Evolutionary conservation across 2,329 filamentous ascomycete species (phyloP).

Genomic region (Teratosphaeria nubilosa): DNA sequence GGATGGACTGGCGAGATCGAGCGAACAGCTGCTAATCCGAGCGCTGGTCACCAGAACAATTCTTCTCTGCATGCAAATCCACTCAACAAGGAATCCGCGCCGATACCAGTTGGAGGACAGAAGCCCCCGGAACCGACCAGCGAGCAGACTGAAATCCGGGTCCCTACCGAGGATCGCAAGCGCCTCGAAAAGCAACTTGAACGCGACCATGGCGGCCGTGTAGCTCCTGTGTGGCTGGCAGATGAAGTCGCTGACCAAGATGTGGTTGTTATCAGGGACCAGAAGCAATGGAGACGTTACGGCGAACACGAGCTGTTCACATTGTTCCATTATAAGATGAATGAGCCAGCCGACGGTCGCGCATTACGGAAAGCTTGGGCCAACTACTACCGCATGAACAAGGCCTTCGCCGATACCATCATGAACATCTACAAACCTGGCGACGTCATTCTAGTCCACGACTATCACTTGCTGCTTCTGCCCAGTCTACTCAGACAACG

Average conservation of each 20-base stretch:
- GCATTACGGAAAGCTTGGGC: slow-evolving; percentile 76
- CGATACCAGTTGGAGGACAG: slow-evolving; percentile 60
- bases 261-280: slow-evolving; percentile 63
- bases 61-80: slow-evolving; percentile 40
- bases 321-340: slow-evolving; percentile 91
- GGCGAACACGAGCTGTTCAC: slow-evolving; percentile 88
- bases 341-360: slow-evolving; percentile 77
- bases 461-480: slow-evolving; percentile 85
- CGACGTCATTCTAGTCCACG: slow-evolving; percentile 85
- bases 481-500: slow-evolving; percentile 81
- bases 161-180: slow-evolving; percentile 59
- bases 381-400: slow-evolving; percentile 88
- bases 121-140: slow-evolving; percentile 12
- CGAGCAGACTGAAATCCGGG: slow-evolving; percentile 57
- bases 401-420: slow-evolving; percentile 82
- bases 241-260: slow-evolving; percentile 63
- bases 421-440: slow-evolving; percentile 83
- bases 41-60: slow-evolving; percentile 28
- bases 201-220: slow-evolving; percentile 64
- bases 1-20: slow-evolving; percentile 80
- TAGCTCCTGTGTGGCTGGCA: slow-evolving; percentile 79
- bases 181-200: slow-evolving; percentile 65
- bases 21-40: slow-evolving; percentile 17
- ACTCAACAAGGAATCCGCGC: slow-evolving; percentile 66
- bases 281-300: slow-evolving; percentile 78